Base-by-base conservation (phyloP, 1,284 basidiomycete genomes). In the Ganoderma resinaceum region DNA sequence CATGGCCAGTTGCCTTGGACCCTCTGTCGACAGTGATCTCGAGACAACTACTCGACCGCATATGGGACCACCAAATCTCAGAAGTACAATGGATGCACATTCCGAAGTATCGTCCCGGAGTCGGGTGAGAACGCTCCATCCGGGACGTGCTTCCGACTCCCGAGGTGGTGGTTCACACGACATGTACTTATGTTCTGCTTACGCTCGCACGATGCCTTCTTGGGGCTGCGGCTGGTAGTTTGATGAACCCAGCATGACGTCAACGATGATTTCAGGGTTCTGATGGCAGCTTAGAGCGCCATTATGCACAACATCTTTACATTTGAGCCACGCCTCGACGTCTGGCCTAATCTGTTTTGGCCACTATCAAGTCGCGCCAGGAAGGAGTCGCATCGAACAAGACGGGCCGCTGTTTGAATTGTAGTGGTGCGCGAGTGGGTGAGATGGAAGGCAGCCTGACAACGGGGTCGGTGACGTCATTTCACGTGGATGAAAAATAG, bases 231-330 rank as follows among this genome's bases (percentile, higher is more conserved):
- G 40, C 40, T 42, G 40, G 20, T 35, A 18, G 57, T 37, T 2
- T 16, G 57, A 67, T 69, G 46, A 62, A 59, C 20, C 12, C 12
- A 63, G 49, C 37, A 72, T 72, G 70, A 72, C 70, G 70, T 72
- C 70, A 72, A 55, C 29, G 46, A 46, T 53, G 46, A 43, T 59
- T 62, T 61, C 49, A 63, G 71, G 71, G 71, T 68, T 57, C 61
- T 72, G 70, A 69, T 67, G 53, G 57, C 20, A 16, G 52, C 26
- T 61, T 37, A 49, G 7, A 26, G n/a, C 33, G 33, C 12, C 46
- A 49, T 49, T 49, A 49, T 49, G 58, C 26, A 38, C 37, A 23
- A 37, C 37, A 11, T 11, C 37, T 12, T 23, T n/a, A 23, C 23
- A 29, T 12, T 60, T 35, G 58, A 29, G 38, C 37, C 23, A 23